Conservation (phyloP, 106 monocot species). For the Acorus gramineus region DNA sequence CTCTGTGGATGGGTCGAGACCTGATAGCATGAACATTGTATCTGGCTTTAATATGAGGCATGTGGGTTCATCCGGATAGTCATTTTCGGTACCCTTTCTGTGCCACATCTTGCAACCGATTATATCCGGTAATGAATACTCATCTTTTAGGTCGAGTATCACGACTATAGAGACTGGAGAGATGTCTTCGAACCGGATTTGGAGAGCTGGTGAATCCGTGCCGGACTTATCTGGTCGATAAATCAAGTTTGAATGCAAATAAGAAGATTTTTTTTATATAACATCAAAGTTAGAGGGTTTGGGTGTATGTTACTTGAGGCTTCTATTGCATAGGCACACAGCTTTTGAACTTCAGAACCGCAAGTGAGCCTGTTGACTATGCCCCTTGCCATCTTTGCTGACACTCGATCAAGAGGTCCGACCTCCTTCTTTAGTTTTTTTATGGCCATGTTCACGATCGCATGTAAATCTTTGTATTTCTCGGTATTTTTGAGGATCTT, state of each 20-base stretch:
- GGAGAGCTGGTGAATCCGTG: slow-evolving; percentile 24
- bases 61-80: slow-evolving; percentile 39
- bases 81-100: slow-evolving; percentile 16
- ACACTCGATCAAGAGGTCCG: slow-evolving; percentile 36
- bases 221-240: too few species aligned
- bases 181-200: slow-evolving; percentile 43
- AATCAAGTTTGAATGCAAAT: too few species aligned
- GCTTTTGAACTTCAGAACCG: slow-evolving; percentile 47
- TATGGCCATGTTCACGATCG: slow-evolving; percentile 28
- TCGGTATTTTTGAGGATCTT: slow-evolving; percentile 38
- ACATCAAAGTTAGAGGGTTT: too few species aligned
- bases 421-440: slow-evolving; percentile 52
- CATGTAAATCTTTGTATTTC: slow-evolving; percentile 27
- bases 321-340: slow-evolving; percentile 30
- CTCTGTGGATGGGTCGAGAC: slow-evolving; percentile 44
- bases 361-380: slow-evolving; percentile 52
- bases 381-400: slow-evolving; percentile 36
- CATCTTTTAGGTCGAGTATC: slow-evolving; percentile 29
- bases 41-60: slow-evolving; percentile 37
- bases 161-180: slow-evolving; percentile 34
- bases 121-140: slow-evolving; percentile 32
- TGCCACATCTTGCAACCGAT: slow-evolving; percentile 57
- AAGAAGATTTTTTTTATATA: too few species aligned
- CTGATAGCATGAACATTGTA: slow-evolving; percentile 39
- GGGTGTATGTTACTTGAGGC: slow-evolving; percentile 23